Conservation (phyloP, 2,329 filamentous ascomycete genomes). For the Ceratocystis cubensis region DNA sequence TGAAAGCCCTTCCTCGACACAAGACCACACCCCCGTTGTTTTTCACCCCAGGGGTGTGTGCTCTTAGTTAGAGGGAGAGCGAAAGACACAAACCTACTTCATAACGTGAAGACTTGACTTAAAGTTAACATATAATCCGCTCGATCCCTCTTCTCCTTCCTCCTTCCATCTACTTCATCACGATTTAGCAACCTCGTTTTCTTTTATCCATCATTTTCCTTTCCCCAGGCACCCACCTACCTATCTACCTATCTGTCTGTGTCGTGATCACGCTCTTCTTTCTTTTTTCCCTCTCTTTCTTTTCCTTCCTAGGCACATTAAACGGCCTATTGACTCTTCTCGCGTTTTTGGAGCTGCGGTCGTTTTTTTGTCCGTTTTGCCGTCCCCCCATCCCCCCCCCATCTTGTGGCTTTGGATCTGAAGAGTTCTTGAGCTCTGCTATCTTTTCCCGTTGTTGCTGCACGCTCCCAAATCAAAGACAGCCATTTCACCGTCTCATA, state of each 20-base stretch:
- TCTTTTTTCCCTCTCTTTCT: background rate
- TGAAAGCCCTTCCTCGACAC: background rate
- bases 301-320: background rate
- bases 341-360: background rate
- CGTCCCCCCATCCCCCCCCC: background rate
- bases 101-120: conserved; percentile 4
- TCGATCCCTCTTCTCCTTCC: conserved; percentile 11
- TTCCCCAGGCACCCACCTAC: background rate
- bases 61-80: background rate
- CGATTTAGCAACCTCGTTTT: conserved; percentile 2
- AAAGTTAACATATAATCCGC: conserved; percentile 16
- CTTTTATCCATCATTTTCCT: background rate
- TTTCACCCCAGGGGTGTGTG: background rate
- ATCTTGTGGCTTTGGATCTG: background rate
- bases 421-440: background rate
- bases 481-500: background rate
- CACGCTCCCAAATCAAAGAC: background rate
- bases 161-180: conserved; percentile 11
- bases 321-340: background rate
- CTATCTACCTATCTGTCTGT: background rate
- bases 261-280: background rate
- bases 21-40: background rate
- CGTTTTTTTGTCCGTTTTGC: background rate
- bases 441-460: background rate
- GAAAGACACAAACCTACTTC: background rate